Conservation (phyloP, 2,329 filamentous ascomycete species). For the Raffaelea ambrosiae region DNA sequence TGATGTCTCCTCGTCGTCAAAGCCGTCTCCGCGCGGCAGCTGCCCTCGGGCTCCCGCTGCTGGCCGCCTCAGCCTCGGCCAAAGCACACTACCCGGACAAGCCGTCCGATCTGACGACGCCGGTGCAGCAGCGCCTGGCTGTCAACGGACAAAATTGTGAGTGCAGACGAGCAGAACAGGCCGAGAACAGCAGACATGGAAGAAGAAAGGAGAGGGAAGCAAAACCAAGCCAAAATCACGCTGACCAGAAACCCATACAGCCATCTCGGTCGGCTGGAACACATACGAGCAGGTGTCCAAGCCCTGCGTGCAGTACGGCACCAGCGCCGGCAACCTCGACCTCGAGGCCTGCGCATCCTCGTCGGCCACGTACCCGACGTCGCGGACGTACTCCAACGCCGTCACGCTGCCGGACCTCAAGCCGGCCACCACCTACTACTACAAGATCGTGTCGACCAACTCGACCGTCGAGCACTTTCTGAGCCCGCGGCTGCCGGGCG, state of each 20-base stretch:
- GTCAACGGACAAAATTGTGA: constrained; percentile 40
- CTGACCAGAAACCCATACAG: constrained; percentile 22
- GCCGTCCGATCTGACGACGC: constrained; percentile 41
- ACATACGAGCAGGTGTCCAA: constrained; percentile 38
- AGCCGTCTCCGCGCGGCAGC: too few relatives aligned
- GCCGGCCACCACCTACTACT: constrained; percentile 50
- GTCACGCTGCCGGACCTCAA: constrained; percentile 36
- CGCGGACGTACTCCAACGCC: constrained; percentile 43
- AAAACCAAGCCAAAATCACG: background rate
- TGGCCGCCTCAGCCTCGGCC: background rate
- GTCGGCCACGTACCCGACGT: constrained; percentile 42
- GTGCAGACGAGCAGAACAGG: background rate
- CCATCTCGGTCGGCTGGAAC: constrained; percentile 47
- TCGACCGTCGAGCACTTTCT: constrained; percentile 44
- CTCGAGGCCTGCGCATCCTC: constrained; percentile 31
- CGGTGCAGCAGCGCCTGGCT: constrained; percentile 44
- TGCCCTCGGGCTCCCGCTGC: too few relatives aligned
- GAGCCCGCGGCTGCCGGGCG: constrained; percentile 43
- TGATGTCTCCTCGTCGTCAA: too few relatives aligned
- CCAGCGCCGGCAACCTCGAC: constrained; percentile 27
- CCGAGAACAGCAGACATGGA: too few relatives aligned
- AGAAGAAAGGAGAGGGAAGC: background rate
- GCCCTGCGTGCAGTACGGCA: constrained; percentile 44
- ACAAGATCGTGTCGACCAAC: constrained; percentile 49
- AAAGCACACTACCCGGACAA: constrained; percentile 31